phyloP scores from a whole-genome alignment of 2,329 filamentous ascomycete genomes.

The Metarhizium rileyi region DNA sequence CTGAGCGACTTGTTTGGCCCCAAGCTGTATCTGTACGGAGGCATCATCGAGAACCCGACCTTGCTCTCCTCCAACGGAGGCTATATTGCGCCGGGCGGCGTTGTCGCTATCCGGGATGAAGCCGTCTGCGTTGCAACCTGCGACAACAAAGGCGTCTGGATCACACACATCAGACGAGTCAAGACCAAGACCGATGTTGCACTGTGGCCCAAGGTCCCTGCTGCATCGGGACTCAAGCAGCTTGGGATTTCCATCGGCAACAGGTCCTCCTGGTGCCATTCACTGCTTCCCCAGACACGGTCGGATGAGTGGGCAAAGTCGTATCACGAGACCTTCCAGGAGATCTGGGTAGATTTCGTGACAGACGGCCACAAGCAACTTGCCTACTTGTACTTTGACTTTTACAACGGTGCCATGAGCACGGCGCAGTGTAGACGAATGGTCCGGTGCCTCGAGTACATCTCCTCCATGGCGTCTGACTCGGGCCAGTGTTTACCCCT shows the following conservation, averaged over 20 bases:
- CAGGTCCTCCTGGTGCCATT: constrained; percentile 10
- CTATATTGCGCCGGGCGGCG: constrained; percentile 12
- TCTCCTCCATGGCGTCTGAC: constrained; percentile 16
- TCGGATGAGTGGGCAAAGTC: constrained; percentile 20
- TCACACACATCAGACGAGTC: constrained; percentile 28
- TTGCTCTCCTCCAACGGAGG: constrained; percentile 1
- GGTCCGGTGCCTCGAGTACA: constrained; percentile 24
- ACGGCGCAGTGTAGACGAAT: constrained; percentile 27
- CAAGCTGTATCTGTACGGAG: constrained; percentile 30
- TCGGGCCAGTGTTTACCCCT: constrained; percentile 14
- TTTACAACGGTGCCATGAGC: constrained; percentile 35
- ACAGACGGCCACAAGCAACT: constrained; percentile 14
- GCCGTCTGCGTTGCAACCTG: constrained; percentile 27
- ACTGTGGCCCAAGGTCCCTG: constrained; percentile 32
- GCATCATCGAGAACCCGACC: constrained; percentile 24
- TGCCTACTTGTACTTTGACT: constrained; percentile 31
- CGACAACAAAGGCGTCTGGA: constrained; percentile 30
- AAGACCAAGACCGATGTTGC: constrained; percentile 27
- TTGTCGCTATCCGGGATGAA: constrained; percentile 26
- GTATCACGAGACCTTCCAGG: constrained; percentile 24
- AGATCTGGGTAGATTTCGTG: constrained; percentile 28
- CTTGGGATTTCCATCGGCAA: constrained; percentile 19
- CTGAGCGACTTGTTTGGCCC: constrained; percentile 26
- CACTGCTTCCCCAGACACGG: constrained; percentile 7
- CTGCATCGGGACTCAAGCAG: constrained; percentile 22